Percentiles rank a stretch among this genome's conserved stretches.
phyloP scores from a whole-genome alignment of 1,284 basidiomycete genomes.

The Prillingera fragicola region DNA sequence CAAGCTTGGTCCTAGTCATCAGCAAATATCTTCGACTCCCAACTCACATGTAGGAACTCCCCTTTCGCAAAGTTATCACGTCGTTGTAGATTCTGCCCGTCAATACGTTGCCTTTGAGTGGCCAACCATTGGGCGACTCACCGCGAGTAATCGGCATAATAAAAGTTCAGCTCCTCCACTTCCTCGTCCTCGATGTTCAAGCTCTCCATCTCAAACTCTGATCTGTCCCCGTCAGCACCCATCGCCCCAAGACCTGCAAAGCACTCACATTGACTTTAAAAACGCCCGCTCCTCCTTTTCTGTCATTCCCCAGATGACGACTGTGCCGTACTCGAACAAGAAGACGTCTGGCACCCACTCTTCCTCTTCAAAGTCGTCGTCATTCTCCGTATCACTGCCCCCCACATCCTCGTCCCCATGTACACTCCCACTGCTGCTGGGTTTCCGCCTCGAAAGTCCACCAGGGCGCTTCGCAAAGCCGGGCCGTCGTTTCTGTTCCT shows the following conservation, averaged over 20 bases:
- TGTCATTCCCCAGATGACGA: conserved; percentile 97
- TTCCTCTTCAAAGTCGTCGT: conserved; percentile 56
- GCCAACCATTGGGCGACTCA: conserved; percentile 41
- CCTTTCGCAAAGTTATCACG: conserved; percentile 89
- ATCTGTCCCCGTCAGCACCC: conserved; percentile 52
- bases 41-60: conserved; percentile 87
- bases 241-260: not conserved
- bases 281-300: conserved; percentile 84
- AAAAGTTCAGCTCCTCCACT: conserved; percentile 95
- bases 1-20: conserved; percentile 77
- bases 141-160: conserved; percentile 94
- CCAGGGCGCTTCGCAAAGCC: conserved; percentile 43
- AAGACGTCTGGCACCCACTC: conserved; percentile 71
- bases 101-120: not conserved
- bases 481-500: conserved; percentile 31
- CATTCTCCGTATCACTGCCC: conserved; percentile 28
- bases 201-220: conserved; percentile 86
- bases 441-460: too few relatives aligned
- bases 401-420: conserved; percentile 51
- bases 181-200: conserved; percentile 79
- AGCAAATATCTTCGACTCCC: not conserved
- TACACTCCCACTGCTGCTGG: conserved; percentile 56
- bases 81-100: conserved; percentile 85
- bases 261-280: conserved; percentile 72
- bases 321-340: conserved; percentile 81